phyloP scores from a whole-genome alignment of 805 yeast genomes.

The Cyberlindnera xylosilytica region DNA sequence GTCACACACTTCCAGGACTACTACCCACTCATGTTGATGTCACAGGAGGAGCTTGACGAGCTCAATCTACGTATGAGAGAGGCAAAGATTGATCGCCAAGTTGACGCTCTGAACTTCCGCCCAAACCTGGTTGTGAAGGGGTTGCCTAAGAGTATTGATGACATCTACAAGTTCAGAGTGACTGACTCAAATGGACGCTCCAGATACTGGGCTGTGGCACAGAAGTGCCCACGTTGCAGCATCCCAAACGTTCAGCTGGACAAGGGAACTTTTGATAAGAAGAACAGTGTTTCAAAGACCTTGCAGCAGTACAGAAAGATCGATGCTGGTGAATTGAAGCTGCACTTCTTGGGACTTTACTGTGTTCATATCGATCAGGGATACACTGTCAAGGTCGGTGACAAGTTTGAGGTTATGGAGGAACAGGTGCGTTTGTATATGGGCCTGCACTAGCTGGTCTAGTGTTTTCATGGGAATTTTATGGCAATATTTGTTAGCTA shows the following conservation, averaged over 20 bases:
- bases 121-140: conserved; percentile 19
- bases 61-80: conserved; percentile 11
- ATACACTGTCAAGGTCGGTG: conserved; percentile 19
- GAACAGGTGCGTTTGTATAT: conserved; percentile 5
- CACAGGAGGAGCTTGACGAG: conserved; percentile 15
- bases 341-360: conserved; percentile 20
- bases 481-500: too few relatives aligned
- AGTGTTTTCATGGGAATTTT: background rate
- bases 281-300: conserved; percentile 16
- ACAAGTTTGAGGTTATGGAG: conserved; percentile 15
- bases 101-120: conserved; percentile 19
- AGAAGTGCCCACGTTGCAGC: conserved; percentile 22
- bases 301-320: conserved; percentile 16
- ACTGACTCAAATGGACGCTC: background rate
- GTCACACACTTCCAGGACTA: conserved; percentile 23
- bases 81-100: conserved; percentile 6
- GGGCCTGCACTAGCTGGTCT: background rate
- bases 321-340: conserved; percentile 14
- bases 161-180: conserved; percentile 15
- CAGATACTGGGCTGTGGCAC: conserved; percentile 16
- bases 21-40: conserved; percentile 20
- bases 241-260: conserved; percentile 21
- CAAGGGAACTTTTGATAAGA: conserved; percentile 18
- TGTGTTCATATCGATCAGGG: conserved; percentile 21
- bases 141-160: conserved; percentile 10